Evolutionary conservation across 441 rosid species (phyloP).

Genomic region (Metrosideros polymorpha): DNA sequence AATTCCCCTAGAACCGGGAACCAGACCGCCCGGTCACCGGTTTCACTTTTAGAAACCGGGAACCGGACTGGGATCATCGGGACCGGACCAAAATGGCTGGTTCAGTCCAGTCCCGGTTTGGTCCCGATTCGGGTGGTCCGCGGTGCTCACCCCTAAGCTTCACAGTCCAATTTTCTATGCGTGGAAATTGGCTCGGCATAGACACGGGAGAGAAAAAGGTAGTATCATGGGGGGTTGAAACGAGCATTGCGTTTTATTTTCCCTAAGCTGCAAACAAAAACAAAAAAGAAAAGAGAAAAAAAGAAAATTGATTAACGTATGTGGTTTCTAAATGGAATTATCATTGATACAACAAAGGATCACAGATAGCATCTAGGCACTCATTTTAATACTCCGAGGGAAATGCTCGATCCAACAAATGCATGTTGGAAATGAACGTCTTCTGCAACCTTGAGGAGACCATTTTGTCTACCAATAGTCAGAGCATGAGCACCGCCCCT

Average conservation of each 20-base stretch:
- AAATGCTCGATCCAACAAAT: neutral
- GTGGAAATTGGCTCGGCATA: neutral
- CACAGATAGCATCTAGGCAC: neutral
- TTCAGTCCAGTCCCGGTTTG: no score
- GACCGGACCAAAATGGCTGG: no score
- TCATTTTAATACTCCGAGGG: neutral
- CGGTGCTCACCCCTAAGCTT: no score
- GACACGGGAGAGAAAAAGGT: neutral
- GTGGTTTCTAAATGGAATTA: neutral
- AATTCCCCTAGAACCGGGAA: no score
- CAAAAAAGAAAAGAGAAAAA: no score
- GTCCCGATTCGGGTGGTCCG: no score
- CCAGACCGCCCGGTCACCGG: no score
- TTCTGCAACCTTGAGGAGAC: neutral
- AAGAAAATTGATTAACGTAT: neutral
- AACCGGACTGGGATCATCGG: no score
- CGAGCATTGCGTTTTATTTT: neutral
- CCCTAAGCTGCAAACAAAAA: neutral
- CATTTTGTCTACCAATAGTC: conserved; percentile 47
- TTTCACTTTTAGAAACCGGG: no score
- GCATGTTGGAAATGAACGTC: conserved; percentile 43
- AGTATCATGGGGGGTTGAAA: neutral
- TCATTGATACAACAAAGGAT: neutral
- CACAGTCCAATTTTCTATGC: neutral
- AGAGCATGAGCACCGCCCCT: conserved; percentile 64